Evolutionary conservation across 257 asterid species (phyloP), one percentile per base, ranked within the genome.

Genomic region (Forsythia viridissima): DNA sequence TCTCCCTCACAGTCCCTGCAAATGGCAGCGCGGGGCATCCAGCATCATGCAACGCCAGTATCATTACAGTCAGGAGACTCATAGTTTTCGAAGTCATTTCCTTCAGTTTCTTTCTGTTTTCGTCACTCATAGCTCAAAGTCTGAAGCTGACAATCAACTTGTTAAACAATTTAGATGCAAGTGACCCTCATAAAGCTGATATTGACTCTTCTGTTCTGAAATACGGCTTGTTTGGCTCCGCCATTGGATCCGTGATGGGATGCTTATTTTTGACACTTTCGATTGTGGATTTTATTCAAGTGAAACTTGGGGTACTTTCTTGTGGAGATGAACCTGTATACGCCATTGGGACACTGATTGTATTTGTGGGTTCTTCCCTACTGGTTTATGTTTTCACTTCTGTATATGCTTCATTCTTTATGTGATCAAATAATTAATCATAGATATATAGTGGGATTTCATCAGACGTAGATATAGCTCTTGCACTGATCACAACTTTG

Each of bases 41-140:
- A 9, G 1, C 66, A 10, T 46, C 78, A 1, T 86, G 88, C 82
- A 70, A 72, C 18, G 74, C 80, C 21, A 66, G 85, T 77, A 76
- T 65, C 4, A 57, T 70, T 5, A 80, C 80, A 4, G 81, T 82
- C 65, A 24, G 86, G 57, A 21, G 82, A 34, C 87, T 88, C 1
- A 79, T 88, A 48, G 78, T 88, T 10, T 86, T 75, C 75, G 89
- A 86, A 20, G 89, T 88, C 1, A 9, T 85, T 5, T 84, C 92
- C 3, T 88, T 86, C 73, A 84, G 89, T 21, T 88, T 83, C 83
- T 84, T 86, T 85, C 90, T 88, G 2, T 86, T 88, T 85, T 88
- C 90, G 0, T 86, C 92, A 8, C 92, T 88, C 9, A 51, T 88
- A 18, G 89, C 92, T 0, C 90, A 86, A 37, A 82, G 86, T 70